phyloP scores from a whole-genome alignment of 2,329 filamentous ascomycete species.

The Fusarium virguliforme region DNA sequence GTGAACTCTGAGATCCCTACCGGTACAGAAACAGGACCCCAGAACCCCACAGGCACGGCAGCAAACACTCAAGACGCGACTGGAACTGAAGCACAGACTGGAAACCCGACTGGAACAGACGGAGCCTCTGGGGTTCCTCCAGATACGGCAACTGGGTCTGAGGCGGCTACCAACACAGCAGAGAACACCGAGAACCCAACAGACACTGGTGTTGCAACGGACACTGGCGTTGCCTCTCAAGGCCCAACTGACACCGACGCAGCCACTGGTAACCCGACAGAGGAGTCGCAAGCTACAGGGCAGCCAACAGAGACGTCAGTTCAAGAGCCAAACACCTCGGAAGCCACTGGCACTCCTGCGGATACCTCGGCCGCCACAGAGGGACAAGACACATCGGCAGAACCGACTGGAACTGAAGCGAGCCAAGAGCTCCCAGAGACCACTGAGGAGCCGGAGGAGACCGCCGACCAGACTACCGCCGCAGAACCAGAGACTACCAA shows the following conservation, averaged over 20 bases:
- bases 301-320: background rate
- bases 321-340: background rate
- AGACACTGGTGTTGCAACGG: background rate
- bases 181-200: background rate
- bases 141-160: background rate
- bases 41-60: background rate
- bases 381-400: background rate
- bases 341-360: background rate
- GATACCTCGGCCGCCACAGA: background rate
- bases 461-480: background rate
- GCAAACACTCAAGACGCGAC: background rate
- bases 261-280: background rate
- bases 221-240: background rate
- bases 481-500: background rate
- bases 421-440: background rate
- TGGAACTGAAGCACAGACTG: background rate
- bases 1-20: background rate
- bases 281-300: background rate
- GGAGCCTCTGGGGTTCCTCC: background rate
- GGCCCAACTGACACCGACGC: background rate
- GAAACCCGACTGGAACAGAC: background rate
- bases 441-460: background rate
- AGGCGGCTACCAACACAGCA: background rate
- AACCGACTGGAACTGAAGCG: background rate
- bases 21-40: background rate